Base-by-base conservation (phyloP, 2,329 filamentous ascomycete species). In the Xylariaceae sp. region DNA sequence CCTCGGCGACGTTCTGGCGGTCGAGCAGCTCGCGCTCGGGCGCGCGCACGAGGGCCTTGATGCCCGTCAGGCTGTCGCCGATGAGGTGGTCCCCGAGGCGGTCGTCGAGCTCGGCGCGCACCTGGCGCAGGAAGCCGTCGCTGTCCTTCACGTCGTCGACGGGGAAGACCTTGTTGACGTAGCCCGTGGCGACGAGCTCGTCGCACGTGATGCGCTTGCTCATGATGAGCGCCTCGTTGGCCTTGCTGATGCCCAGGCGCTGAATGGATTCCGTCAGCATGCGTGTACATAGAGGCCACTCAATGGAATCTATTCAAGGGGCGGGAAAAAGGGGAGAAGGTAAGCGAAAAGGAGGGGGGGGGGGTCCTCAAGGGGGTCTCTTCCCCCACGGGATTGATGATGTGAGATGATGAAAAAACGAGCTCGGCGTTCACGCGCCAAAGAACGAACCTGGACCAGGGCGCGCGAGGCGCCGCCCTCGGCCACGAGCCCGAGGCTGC, bases 181-280 rank as follows among this genome's bases (percentile, higher is more conserved):
- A 96, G 0, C 90, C 89, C 3, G 75, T 72, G 7, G 70, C 64
- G 42, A 89, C 67, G 19, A 96, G 68, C 53, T 94, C 87, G 16
- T 80, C 75, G 19, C 75, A 75, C 0, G 68, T 57, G 47, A 96
- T 84, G 28, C 79, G 72, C 59, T 83, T 84, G 51, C 83, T 88
- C 82, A 94, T 92, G 46, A 98, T 79, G 10, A 96, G 71, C 10
- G 92, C 90, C 68, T 96, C 92, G 53, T 93, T 94, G 8, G 88
- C 89, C 55, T 85, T 84, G 38, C 75, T 67, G 32, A 87, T 72
- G 1, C 92, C 92, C 16, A 96, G 68, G 0, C 90, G 68, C 49
- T 82, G 73, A n/a, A n/a, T n/a, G n/a, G n/a, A n/a, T n/a, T n/a
- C n/a, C n/a, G n/a, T n/a, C n/a, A n/a, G n/a, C n/a, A n/a, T n/a